Percentiles rank a stretch among this genome's conserved stretches.
Evolutionary conservation across 2,329 filamentous ascomycete species (phyloP).

Genomic region (Ophiosphaerella narmari): DNA sequence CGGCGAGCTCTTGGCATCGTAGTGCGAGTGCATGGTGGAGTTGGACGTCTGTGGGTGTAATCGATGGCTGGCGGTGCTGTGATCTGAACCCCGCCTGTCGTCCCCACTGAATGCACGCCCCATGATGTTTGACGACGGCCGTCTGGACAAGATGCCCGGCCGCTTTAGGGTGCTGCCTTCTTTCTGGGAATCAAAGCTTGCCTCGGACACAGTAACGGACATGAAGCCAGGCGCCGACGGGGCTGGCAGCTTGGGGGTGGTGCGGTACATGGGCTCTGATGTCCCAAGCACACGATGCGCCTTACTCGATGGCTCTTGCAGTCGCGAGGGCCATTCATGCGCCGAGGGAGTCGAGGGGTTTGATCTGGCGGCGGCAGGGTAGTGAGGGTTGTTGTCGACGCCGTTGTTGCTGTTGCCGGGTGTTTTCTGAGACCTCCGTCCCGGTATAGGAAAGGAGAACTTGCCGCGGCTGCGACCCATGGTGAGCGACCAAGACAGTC

Average conservation of each 20-base stretch:
- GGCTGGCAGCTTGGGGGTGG: constrained; percentile 26
- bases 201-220: constrained; percentile 37
- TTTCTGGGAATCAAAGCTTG: constrained; percentile 32
- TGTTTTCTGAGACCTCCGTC: constrained; percentile 29
- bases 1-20: constrained; percentile 49
- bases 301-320: constrained; percentile 36
- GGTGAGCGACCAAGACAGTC: constrained; percentile 14
- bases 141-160: constrained; percentile 29
- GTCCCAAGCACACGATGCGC: constrained; percentile 47
- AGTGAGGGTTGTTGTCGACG: constrained; percentile 6
- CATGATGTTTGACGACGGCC: constrained; percentile 43
- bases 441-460: constrained; percentile 46
- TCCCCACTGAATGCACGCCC: constrained; percentile 27
- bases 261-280: constrained; percentile 33
- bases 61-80: constrained; percentile 34
- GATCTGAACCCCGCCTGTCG: constrained; percentile 31
- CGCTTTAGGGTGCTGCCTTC: constrained; percentile 18
- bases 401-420: constrained; percentile 17
- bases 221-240: constrained; percentile 38
- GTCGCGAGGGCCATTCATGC: constrained; percentile 31
- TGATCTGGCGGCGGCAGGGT: constrained; percentile 9
- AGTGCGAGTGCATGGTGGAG: constrained; percentile 49
- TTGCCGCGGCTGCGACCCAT: constrained; percentile 39
- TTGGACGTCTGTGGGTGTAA: constrained; percentile 42
- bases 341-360: constrained; percentile 21